Evolutionary conservation across 2,329 filamentous ascomycete genomes (phyloP).

Genomic region (Emmonsia crescens): DNA sequence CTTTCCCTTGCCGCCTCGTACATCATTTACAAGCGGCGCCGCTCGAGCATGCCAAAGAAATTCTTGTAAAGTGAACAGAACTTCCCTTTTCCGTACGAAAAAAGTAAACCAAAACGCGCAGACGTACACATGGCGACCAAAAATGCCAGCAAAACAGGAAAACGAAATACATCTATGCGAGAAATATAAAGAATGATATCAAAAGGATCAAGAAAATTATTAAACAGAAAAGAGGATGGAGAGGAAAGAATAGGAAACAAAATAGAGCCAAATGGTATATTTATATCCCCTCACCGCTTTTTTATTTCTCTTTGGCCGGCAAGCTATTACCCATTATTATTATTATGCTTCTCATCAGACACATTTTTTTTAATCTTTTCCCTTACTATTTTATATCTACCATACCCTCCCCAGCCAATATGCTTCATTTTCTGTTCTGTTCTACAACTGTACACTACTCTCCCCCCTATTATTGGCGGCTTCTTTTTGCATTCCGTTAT

Average conservation of each 20-base stretch:
- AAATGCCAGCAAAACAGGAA: neutral
- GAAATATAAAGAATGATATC: neutral
- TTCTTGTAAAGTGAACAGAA: constrained; percentile 50
- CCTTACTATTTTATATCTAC: neutral
- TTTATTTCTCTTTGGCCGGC: neutral
- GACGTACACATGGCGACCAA: neutral
- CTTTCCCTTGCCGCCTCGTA: constrained; percentile 58
- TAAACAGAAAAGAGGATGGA: neutral
- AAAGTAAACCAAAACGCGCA: too few relatives aligned
- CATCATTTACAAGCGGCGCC: constrained; percentile 67
- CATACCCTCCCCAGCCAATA: neutral
- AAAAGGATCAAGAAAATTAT: neutral
- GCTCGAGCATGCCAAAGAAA: constrained; percentile 74
- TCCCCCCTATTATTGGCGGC: neutral
- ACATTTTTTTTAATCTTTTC: neutral
- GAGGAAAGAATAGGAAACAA: neutral
- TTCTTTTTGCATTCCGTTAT: neutral
- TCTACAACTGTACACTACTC: neutral
- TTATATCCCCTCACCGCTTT: neutral
- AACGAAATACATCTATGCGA: neutral
- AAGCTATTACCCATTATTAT: neutral
- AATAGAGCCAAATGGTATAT: neutral
- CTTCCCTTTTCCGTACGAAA: too few relatives aligned
- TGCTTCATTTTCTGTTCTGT: neutral
- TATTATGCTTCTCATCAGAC: too few relatives aligned